Evolutionary conservation across 2,329 filamentous ascomycete species (phyloP).

Genomic region (Fusarium burgessii): DNA sequence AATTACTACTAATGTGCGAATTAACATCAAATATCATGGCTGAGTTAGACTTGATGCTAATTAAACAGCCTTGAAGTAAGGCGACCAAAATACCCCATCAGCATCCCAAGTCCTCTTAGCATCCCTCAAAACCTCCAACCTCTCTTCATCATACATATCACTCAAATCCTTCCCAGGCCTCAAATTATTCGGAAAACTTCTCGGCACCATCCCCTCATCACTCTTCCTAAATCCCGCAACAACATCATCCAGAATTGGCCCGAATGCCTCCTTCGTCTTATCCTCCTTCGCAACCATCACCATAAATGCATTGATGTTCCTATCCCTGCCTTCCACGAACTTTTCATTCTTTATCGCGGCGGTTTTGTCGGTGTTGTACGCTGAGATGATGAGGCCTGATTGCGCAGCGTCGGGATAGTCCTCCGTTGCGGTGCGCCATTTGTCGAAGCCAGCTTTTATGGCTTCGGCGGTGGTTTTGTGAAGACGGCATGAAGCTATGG

Average conservation of each 20-base stretch:
- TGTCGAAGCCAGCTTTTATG: slow-evolving; percentile 40
- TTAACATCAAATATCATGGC: fast-evolving
- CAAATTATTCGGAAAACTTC: slow-evolving; percentile 42
- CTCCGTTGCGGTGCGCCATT: slow-evolving; percentile 43
- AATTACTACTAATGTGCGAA: fast-evolving
- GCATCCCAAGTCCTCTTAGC: slow-evolving; percentile 44
- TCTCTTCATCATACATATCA: slow-evolving; percentile 37
- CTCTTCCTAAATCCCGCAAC: slow-evolving; percentile 18
- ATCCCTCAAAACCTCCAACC: slow-evolving; percentile 28
- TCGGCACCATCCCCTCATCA: slow-evolving; percentile 13
- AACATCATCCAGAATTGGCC: slow-evolving; percentile 12
- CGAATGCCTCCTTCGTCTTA: slow-evolving; percentile 17
- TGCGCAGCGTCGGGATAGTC: slow-evolving; percentile 31
- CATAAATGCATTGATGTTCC: slow-evolving; percentile 24
- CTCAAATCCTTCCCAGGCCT: slow-evolving; percentile 29
- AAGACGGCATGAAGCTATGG: slow-evolving; percentile 42
- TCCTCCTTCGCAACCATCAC: slow-evolving; percentile 24
- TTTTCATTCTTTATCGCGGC: background rate
- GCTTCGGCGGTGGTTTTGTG: slow-evolving; percentile 13
- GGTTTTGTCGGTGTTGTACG: slow-evolving; percentile 30
- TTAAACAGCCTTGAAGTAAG: slow-evolving; percentile 4
- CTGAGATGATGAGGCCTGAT: slow-evolving; percentile 30
- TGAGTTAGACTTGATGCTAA: fast-evolving
- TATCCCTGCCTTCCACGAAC: slow-evolving; percentile 42
- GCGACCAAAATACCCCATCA: slow-evolving; percentile 46